Evolutionary conservation across 2,329 filamentous ascomycete species (phyloP), one percentile per base, ranked within the genome.

Genomic region (Ceratocystis diversiconidia): DNA sequence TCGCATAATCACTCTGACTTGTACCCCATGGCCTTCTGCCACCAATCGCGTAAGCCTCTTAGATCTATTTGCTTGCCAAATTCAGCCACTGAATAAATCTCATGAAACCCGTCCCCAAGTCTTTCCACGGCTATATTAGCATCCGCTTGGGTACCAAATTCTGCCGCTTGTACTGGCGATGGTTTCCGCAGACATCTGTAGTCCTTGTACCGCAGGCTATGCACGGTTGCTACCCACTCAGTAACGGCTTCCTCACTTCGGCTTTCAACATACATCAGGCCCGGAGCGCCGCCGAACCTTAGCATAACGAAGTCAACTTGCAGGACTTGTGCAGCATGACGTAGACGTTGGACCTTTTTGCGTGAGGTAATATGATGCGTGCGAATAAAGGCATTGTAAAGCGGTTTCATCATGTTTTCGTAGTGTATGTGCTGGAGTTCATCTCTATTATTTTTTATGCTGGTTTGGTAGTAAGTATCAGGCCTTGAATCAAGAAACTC

Each of bases 351-450:
- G 0, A 81, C 75, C 72, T 92, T 92, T 72, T 90, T 90, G 69
- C 87, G 85, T 0, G 86, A 90, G 3, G 87, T 91, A 71, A 92
- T 90, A 73, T 92, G 88, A 70, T 92, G 88, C 0, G 88, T 92
- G 63, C 87, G 82, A 68, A 92, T 89, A 59, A 92, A 77, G 36
- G 86, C 82, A 72, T 75, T 75, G 68, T 74, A 78, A 7, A 67
- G 22, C 12, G 41, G 41, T 5, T 48, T 63, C 61, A 55, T 63
- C 12, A 41, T 63, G n/a, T 12, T 10, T 25, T 25, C 17, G 4
- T 43, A 19, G 17, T 25, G 36, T n/a, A 41, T 22, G 30, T 41
- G 17, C 17, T 19, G 44, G 19, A 52, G 3, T 25, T 10, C 3
- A 25, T 19, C 19, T 25, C 48, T 52, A 5, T 6, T 52, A 1